A percentile compares a stretch with the other conserved stretches of the same genome.
Evolutionary conservation across 1,284 basidiomycete genomes (phyloP).

Genomic region (Papiliotrema laurentii): DNA sequence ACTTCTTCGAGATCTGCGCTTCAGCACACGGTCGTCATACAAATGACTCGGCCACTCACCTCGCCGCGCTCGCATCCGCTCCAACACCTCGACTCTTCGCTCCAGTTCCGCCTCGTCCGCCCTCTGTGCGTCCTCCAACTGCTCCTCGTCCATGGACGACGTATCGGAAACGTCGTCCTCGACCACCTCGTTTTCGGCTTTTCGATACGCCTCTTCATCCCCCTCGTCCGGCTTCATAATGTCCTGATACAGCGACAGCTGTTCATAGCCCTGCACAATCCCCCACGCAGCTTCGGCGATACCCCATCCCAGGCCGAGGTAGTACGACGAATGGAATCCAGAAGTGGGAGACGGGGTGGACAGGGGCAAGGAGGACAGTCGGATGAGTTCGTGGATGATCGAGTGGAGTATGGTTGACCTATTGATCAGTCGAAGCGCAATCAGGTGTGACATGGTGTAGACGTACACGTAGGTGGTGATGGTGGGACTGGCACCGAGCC

Average conservation of each 20-base stretch:
- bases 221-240: constrained; percentile 23
- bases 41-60: constrained; percentile 19
- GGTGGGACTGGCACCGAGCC: constrained; percentile 17
- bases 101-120: constrained; percentile 41
- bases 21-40: not conserved
- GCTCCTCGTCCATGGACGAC: constrained; percentile 8
- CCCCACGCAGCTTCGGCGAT: constrained; percentile 44
- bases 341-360: constrained; percentile 37
- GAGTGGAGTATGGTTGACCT: constrained; percentile 37
- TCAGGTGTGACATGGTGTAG: constrained; percentile 1
- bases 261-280: constrained; percentile 45
- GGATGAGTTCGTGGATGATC: constrained; percentile 39
- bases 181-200: constrained; percentile 4
- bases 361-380: constrained; percentile 37
- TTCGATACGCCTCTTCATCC: constrained; percentile 1
- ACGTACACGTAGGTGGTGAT: constrained; percentile 17
- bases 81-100: constrained; percentile 40
- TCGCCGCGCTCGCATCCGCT: constrained; percentile 40
- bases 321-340: constrained; percentile 46
- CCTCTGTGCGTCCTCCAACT: constrained; percentile 16
- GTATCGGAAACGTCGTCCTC: not conserved
- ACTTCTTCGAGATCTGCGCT: constrained; percentile 39
- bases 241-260: constrained; percentile 43
- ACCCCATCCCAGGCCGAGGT: constrained; percentile 47
- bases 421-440: too few relatives aligned